Conservation (phyloP, 169 alveolate genomes). For the Plasmodium coatneyi region DNA sequence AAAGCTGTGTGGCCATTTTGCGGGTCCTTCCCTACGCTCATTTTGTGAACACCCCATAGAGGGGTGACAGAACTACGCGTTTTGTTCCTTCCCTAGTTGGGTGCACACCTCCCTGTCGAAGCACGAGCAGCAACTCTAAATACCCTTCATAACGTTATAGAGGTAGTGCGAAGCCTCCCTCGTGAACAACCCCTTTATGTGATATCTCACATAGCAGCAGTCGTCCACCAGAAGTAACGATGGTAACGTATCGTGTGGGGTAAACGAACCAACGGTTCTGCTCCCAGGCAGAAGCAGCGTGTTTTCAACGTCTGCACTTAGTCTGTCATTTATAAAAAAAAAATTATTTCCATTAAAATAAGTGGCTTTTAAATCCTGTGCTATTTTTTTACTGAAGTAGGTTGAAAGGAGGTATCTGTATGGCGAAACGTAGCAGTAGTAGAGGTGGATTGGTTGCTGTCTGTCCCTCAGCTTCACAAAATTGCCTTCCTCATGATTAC, state of each 20-base stretch:
- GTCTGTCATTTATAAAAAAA: slow-evolving; percentile 25
- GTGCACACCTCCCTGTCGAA: not conserved
- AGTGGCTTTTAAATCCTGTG: not conserved
- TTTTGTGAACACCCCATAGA: not conserved
- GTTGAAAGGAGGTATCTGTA: slow-evolving; percentile 27
- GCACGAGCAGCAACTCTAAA: not conserved
- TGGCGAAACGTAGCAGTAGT: slow-evolving; percentile 42
- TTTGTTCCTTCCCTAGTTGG: not conserved
- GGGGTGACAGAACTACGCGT: not conserved
- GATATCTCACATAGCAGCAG: slow-evolving; percentile 44
- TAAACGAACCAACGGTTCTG: not conserved
- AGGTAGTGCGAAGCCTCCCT: slow-evolving; percentile 48
- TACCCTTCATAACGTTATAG: not conserved
- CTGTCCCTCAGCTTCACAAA: slow-evolving; percentile 2
- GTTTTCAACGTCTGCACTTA: slow-evolving; percentile 15
- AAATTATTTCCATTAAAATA: slow-evolving; percentile 15
- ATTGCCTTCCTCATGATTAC: not conserved
- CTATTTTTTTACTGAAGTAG: slow-evolving; percentile 23
- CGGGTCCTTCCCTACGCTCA: too few species aligned
- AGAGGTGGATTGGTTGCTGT: slow-evolving; percentile 18
- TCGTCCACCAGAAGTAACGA: slow-evolving; percentile 30
- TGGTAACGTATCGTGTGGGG: not conserved
- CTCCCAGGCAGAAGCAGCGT: not conserved
- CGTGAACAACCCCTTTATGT: slow-evolving; percentile 49
- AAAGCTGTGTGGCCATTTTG: not conserved